phyloP scores from a whole-genome alignment of 495 filamentous ascomycete species.

The Penicillium subrubescens region DNA sequence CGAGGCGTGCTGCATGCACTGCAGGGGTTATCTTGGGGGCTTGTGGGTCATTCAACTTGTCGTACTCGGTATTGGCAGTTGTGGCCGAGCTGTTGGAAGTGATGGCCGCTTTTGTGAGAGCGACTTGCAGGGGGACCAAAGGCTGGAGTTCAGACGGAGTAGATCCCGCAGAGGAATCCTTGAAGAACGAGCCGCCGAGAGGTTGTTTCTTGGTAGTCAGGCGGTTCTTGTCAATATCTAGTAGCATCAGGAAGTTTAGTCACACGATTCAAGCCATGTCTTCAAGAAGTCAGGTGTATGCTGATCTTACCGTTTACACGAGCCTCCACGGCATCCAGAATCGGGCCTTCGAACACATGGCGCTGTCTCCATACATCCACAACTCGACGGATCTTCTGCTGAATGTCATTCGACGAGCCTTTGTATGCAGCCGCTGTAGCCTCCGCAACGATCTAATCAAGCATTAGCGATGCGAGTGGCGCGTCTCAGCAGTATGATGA shows the following conservation, averaged over 20 bases:
- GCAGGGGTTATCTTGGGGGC: conserved; percentile 71
- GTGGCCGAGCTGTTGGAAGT: conserved; percentile 61
- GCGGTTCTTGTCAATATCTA: conserved; percentile 81
- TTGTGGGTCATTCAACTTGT: conserved; percentile 72
- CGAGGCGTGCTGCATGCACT: conserved; percentile 88
- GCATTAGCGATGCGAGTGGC: conserved; percentile 24
- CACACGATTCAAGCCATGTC: not conserved
- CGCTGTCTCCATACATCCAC: conserved; percentile 93
- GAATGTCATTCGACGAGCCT: conserved; percentile 78
- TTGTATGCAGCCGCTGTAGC: conserved; percentile 83
- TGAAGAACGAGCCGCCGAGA: conserved; percentile 74
- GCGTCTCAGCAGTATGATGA: not conserved
- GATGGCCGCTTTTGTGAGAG: conserved; percentile 68
- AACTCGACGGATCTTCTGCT: conserved; percentile 83
- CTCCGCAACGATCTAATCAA: conserved; percentile 72
- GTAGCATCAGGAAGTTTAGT: conserved; percentile 3
- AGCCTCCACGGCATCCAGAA: conserved; percentile 76
- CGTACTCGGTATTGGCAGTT: conserved; percentile 76
- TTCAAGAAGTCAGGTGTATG: not conserved
- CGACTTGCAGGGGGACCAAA: conserved; percentile 69
- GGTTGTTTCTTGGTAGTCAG: conserved; percentile 63
- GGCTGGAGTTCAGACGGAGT: conserved; percentile 77
- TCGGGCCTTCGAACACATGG: conserved; percentile 76
- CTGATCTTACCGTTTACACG: conserved; percentile 68
- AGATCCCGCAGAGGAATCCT: conserved; percentile 48